These are phyloP conservation scores for Kluyveromyces starmeri DNA, from an alignment of 805 yeast species.

Conservation along the genomic window DNA sequence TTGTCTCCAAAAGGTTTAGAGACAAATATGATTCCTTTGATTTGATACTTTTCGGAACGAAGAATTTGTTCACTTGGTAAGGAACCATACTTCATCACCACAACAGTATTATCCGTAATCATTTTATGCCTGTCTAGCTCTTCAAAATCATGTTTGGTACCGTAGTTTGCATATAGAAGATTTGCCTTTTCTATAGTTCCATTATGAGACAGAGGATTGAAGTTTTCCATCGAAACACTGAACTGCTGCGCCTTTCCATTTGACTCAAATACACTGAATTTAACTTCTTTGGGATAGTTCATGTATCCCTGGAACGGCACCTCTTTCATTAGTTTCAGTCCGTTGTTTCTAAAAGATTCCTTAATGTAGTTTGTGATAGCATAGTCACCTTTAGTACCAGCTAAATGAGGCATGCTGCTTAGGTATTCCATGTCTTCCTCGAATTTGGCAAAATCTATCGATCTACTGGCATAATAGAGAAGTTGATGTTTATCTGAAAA, in stretches of 20 bases:
- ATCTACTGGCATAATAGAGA: constrained; percentile 38
- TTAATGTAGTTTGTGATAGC: constrained; percentile 60
- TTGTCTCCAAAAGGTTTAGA: constrained; percentile 34
- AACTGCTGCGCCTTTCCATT: constrained; percentile 22
- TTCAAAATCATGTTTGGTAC: constrained; percentile 46
- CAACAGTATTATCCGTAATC: constrained; percentile 39
- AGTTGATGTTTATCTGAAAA: constrained; percentile 54
- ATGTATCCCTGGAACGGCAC: constrained; percentile 45
- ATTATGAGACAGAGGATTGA: constrained; percentile 57
- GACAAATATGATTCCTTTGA: constrained; percentile 61
- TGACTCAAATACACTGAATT: constrained; percentile 16
- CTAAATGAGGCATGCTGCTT: constrained; percentile 73
- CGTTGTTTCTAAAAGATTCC: constrained; percentile 48
- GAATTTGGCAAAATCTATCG: constrained; percentile 48
- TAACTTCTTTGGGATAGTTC: constrained; percentile 49
- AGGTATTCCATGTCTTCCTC: constrained; percentile 62
- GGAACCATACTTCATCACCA: constrained; percentile 52
- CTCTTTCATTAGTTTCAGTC: constrained; percentile 36
- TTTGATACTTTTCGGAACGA: constrained; percentile 49
- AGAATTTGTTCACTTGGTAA: constrained; percentile 43
- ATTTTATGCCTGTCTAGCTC: constrained; percentile 32
- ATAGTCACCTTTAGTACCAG: constrained; percentile 83
- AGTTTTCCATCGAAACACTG: constrained; percentile 35
- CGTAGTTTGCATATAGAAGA: constrained; percentile 59
- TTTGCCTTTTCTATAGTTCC: constrained; percentile 45